phyloP scores from a whole-genome alignment of 2,329 filamentous ascomycete species.

The Rutstroemia sp. region DNA sequence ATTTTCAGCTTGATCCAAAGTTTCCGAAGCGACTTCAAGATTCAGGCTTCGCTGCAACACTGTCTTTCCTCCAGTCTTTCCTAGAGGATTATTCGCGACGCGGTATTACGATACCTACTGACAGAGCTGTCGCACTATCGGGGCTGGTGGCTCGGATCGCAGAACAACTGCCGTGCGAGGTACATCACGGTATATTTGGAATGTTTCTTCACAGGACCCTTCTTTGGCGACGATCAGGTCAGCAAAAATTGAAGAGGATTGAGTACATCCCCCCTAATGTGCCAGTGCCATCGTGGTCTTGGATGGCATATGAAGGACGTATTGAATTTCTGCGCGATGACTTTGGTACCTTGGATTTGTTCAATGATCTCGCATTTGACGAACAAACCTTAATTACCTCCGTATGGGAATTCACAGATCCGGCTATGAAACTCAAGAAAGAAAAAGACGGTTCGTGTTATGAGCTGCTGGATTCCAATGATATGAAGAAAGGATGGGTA shows the following conservation, averaged over 20 bases:
- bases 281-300: conserved; percentile 1
- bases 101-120: background rate
- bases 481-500: no score
- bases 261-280: background rate
- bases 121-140: background rate
- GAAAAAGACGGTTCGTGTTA: no score
- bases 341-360: no score
- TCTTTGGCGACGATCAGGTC: background rate
- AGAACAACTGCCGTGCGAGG: background rate
- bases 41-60: background rate
- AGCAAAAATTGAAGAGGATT: background rate
- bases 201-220: background rate
- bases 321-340: no score
- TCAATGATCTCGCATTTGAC: no score
- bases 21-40: conserved; percentile 15
- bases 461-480: no score
- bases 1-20: conserved; percentile 25
- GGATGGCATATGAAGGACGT: background rate
- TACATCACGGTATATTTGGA: background rate
- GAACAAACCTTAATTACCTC: no score
- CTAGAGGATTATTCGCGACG: background rate
- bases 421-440: no score
- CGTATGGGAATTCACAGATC: no score
- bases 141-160: background rate
- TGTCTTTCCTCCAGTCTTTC: background rate